Conservation (phyloP, 2,329 filamentous ascomycete species). For the Epichloe brachyelytri region DNA sequence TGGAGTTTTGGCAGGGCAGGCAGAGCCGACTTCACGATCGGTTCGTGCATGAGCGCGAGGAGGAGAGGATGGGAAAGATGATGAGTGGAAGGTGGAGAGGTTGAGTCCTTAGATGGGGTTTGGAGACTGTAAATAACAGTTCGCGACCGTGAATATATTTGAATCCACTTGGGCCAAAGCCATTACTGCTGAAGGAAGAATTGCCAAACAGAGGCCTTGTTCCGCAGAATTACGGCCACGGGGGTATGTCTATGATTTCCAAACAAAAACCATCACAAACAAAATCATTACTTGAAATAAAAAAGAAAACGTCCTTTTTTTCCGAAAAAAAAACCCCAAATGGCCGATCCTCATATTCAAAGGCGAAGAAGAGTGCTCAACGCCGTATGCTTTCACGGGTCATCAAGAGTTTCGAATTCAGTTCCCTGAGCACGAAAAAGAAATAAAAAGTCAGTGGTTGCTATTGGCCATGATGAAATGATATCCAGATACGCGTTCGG, state of each 20-base stretch:
- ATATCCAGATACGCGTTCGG: not conserved
- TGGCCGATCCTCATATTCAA: not conserved
- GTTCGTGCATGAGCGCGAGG: conserved; percentile 65
- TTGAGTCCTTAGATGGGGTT: conserved; percentile 47
- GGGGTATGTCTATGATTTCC: not conserved
- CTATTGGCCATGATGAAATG: not conserved
- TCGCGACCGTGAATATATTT: no score
- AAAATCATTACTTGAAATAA: no score
- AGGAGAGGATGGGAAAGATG: conserved; percentile 18
- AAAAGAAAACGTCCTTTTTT: not conserved
- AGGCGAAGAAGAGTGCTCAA: not conserved
- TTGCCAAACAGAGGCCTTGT: not conserved
- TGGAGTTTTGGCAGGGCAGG: conserved; percentile 96
- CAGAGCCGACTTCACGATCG: conserved; percentile 86
- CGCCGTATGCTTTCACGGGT: not conserved
- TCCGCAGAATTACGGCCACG: not conserved
- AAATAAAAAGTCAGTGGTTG: not conserved
- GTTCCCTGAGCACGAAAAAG: not conserved
- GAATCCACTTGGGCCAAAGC: no score
- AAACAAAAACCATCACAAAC: not conserved
- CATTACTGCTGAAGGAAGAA: no score
- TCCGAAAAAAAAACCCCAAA: not conserved
- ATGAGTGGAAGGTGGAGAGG: conserved; percentile 55
- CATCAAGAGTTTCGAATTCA: not conserved
- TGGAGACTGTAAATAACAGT: not conserved